These are phyloP conservation scores for Ceratocystis harringtonii DNA, from an alignment of 2,329 filamentous ascomycete genomes.

Conservation along the genomic window DNA sequence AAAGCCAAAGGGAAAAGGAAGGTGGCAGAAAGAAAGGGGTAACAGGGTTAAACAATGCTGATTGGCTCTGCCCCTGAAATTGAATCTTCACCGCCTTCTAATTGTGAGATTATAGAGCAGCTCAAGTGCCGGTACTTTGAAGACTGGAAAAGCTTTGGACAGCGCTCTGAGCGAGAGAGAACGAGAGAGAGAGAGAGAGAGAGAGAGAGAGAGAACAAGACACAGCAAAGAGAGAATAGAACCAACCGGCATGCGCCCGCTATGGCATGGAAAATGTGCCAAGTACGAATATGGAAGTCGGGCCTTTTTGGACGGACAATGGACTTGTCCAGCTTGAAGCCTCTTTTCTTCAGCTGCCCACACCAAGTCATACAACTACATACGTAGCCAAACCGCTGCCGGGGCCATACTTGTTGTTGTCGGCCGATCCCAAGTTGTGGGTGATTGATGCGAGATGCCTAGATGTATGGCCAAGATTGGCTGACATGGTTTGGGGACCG, in stretches of 20 bases:
- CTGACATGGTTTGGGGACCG: neutral
- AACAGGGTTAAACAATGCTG: neutral
- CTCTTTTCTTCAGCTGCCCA: neutral
- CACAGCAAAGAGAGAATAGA: neutral
- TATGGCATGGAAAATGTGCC: neutral
- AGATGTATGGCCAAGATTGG: neutral
- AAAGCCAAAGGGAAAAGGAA: neutral
- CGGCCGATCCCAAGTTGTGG: neutral
- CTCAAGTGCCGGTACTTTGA: neutral
- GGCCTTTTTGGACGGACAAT: neutral
- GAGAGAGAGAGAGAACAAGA: neutral
- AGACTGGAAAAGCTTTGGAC: neutral
- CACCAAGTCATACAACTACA: neutral
- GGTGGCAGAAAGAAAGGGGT: slow-evolving; percentile 4
- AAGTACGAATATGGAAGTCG: neutral
- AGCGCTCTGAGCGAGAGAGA: neutral
- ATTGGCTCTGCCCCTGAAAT: neutral
- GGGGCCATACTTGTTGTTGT: neutral
- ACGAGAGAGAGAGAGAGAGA: neutral
- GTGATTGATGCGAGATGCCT: neutral
- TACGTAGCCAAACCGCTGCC: neutral
- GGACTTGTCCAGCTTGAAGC: neutral
- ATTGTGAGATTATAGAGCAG: neutral
- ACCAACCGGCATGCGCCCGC: neutral
- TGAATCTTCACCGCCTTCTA: neutral